Conservation (phyloP, 768 basidiomycete species). For the Lentinula sp. region DNA sequence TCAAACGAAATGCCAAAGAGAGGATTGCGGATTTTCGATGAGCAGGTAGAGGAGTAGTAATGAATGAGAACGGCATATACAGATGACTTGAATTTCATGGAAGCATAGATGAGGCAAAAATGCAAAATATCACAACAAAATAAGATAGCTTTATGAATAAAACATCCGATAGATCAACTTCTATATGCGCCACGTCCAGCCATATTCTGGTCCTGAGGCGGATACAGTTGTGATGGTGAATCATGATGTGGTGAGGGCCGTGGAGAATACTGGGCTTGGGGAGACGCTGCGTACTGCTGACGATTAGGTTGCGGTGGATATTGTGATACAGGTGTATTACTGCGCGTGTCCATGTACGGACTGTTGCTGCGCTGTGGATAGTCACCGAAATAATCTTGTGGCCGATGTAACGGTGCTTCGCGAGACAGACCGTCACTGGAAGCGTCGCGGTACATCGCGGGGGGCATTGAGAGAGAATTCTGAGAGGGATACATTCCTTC, state of each 20-base stretch:
- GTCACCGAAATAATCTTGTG: constrained; percentile 30
- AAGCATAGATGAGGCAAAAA: not conserved
- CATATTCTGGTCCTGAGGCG: constrained; percentile 24
- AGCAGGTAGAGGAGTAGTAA: not conserved
- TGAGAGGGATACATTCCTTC: constrained; percentile 30
- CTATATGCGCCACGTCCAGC: constrained; percentile 35
- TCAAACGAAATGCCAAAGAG: not conserved
- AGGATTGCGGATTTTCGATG: not conserved
- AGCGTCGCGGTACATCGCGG: constrained; percentile 32
- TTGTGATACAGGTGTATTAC: not conserved
- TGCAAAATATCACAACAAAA: not conserved
- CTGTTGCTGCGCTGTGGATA: constrained; percentile 21
- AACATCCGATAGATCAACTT: constrained; percentile 11
- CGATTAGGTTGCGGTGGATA: constrained; percentile 11
- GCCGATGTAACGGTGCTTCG: constrained; percentile 63
- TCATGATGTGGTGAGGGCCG: constrained; percentile 16
- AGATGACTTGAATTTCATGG: not conserved
- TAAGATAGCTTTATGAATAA: not conserved
- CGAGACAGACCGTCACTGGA: constrained; percentile 33
- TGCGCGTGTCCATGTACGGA: constrained; percentile 22
- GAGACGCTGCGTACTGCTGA: constrained; percentile 18
- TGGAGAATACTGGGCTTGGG: constrained; percentile 12
- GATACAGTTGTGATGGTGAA: constrained; percentile 12
- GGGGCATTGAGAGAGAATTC: constrained; percentile 35
- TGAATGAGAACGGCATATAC: not conserved